Base-by-base conservation (phyloP, 1,139 yeast species). In the Taiozyma sp. region DNA sequence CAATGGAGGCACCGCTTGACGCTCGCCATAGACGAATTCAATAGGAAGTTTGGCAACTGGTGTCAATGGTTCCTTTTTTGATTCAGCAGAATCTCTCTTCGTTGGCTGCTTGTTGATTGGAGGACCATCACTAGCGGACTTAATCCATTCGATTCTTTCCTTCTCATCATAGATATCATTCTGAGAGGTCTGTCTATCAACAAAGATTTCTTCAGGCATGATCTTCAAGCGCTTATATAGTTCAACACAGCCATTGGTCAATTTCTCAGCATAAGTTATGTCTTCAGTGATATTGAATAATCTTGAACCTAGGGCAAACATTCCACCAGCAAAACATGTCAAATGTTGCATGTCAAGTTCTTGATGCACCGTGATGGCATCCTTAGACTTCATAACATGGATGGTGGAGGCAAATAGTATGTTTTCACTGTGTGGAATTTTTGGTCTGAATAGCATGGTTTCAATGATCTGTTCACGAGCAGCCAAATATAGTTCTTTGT, bases 321-420 rank as follows among this genome's bases (percentile, higher is more conserved):
- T 80, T 2, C 92, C 89, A 38, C 91, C 93, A 47, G 85, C 76
- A 63, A 84, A 85, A 63, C 96, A 87, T 10, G 87, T 79, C 57
- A 84, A 73, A 60, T 84, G 88, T 57, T 79, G 82, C 64, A 68
- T 66, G 46, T 65, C 68, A 41, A 63, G 58, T 6, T 63, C 56
- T 47, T 66, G 68, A 9, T 55, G 49, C 8, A 60, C 50, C 1
- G 48, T 48, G 7, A 57, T 51, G n/a, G 45, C 40, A 9, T 55
- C 52, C 9, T 45, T 49, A 2, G 54, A 48, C 12, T 53, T 47
- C 4, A 24, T 19, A 2, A 57, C 64, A 0, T 52, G 19, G 29
- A 67, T 54, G 9, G 64, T 57, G 4, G 62, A 51, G 4, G 54
- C 48, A 36, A 61, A 63, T 38, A 63, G 57, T 0, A 60, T 71